Evolutionary conservation across 345 rosid species (phyloP).

Genomic region (Acer yangbiense): DNA sequence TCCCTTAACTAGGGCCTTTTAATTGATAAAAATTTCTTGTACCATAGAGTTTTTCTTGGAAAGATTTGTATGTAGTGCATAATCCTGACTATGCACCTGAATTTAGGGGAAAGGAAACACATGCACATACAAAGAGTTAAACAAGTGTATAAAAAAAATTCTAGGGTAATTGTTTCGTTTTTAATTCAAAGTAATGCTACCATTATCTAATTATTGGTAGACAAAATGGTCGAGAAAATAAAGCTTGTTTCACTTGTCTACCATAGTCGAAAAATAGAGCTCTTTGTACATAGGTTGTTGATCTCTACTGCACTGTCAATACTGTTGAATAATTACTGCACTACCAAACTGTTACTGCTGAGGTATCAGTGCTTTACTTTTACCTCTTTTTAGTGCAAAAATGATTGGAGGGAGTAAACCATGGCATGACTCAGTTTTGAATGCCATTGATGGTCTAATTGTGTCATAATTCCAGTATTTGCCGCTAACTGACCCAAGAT

Average conservation of each 20-base stretch:
- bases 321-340: not conserved
- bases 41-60: not conserved
- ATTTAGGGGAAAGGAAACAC: not conserved
- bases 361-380: not conserved
- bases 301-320: constrained; percentile 4
- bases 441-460: not conserved
- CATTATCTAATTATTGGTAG: too few relatives aligned
- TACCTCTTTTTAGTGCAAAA: not conserved
- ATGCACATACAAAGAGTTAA: not conserved
- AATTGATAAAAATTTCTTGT: not conserved
- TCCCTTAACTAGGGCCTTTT: not conserved
- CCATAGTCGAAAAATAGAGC: not conserved
- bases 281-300: not conserved
- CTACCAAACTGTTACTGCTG: not conserved
- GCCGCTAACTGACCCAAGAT: not conserved
- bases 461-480: not conserved
- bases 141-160: too few relatives aligned
- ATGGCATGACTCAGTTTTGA: not conserved
- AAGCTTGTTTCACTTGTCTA: not conserved
- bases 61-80: not conserved
- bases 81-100: not conserved
- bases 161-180: not conserved
- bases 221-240: not conserved
- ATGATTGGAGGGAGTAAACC: not conserved
- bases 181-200: not conserved